Percentiles rank a stretch among this genome's conserved stretches.
phyloP scores from a whole-genome alignment of 2,329 filamentous ascomycete species.

The Camillea tinctor region DNA sequence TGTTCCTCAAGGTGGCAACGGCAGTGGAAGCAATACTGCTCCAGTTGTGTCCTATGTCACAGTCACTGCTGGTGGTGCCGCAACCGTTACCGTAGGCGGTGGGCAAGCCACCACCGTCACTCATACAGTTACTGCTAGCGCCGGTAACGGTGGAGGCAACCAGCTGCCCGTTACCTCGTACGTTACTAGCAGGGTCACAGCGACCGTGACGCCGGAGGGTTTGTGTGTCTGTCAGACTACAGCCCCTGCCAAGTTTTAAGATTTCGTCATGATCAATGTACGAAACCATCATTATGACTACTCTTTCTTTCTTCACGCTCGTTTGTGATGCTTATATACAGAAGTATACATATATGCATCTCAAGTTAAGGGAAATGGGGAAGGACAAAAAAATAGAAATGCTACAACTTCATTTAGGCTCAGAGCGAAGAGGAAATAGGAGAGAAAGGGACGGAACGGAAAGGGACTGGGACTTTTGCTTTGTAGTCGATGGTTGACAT shows the following conservation, averaged over 20 bases:
- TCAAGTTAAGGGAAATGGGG: too few relatives aligned
- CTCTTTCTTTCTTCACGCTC: not conserved
- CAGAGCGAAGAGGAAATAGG: not conserved
- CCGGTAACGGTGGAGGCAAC: slow-evolving; percentile 9
- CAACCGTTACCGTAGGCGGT: slow-evolving; percentile 18
- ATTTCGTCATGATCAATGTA: not conserved
- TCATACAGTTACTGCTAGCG: slow-evolving; percentile 8
- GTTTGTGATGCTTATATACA: not conserved
- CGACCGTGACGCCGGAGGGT: slow-evolving; percentile 8
- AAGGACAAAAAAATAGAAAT: not conserved
- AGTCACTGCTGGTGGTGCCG: not conserved
- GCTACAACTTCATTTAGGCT: not conserved
- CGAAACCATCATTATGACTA: not conserved
- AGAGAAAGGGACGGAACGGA: not conserved
- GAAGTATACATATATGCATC: not conserved
- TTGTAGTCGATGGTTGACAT: too few relatives aligned
- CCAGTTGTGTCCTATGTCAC: not conserved
- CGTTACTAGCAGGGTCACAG: slow-evolving; percentile 3
- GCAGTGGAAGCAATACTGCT: slow-evolving; percentile 3
- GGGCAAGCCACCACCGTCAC: slow-evolving; percentile 7
- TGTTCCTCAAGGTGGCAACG: not conserved
- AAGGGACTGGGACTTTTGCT: too few relatives aligned
- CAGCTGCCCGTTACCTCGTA: too few relatives aligned
- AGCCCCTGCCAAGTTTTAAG: not conserved
- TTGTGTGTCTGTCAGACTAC: slow-evolving; percentile 1